These are phyloP conservation scores for Tolypocladium ovalisporum DNA, from an alignment of 2,329 filamentous ascomycete species.

Conservation along the genomic window DNA sequence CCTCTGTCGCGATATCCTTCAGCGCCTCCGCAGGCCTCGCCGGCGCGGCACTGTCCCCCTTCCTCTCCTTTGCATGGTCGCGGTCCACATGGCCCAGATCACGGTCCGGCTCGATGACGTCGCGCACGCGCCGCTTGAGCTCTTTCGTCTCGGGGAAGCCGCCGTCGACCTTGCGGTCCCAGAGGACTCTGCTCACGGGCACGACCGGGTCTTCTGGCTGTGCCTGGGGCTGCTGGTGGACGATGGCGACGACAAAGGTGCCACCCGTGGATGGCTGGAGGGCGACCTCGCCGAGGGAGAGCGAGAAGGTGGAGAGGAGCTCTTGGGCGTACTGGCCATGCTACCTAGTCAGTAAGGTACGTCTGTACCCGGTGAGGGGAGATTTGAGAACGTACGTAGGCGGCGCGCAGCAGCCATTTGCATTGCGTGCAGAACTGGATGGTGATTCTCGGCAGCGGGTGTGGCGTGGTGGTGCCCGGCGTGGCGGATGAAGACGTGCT, in stretches of 20 bases:
- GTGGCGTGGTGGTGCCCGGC: not conserved
- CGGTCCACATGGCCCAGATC: slow-evolving; percentile 76
- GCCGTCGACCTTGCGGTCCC: slow-evolving; percentile 79
- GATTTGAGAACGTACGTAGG: slow-evolving; percentile 59
- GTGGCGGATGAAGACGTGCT: not conserved
- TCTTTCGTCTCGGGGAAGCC: slow-evolving; percentile 94
- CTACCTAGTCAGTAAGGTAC: not conserved
- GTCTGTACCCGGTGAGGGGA: not conserved
- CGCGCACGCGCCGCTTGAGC: slow-evolving; percentile 72
- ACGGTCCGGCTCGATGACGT: slow-evolving; percentile 67
- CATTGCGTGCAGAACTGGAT: slow-evolving; percentile 92
- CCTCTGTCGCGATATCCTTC: not conserved
- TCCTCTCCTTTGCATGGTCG: slow-evolving; percentile 18
- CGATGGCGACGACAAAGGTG: slow-evolving; percentile 64
- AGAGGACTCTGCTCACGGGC: slow-evolving; percentile 43
- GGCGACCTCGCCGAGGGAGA: slow-evolving; percentile 73
- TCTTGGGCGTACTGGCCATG: slow-evolving; percentile 73
- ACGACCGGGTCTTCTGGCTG: not conserved
- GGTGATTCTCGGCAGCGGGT: slow-evolving; percentile 54
- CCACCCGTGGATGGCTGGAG: slow-evolving; percentile 80
- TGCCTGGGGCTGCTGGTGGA: slow-evolving; percentile 7
- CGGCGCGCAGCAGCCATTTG: slow-evolving; percentile 80
- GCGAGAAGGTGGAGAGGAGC: slow-evolving; percentile 84
- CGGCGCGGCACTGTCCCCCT: not conserved
- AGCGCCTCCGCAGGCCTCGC: not conserved